These are phyloP conservation scores for Panicum miliaceum DNA, from an alignment of 176 grass and related monocot species.

Conservation along the genomic window DNA sequence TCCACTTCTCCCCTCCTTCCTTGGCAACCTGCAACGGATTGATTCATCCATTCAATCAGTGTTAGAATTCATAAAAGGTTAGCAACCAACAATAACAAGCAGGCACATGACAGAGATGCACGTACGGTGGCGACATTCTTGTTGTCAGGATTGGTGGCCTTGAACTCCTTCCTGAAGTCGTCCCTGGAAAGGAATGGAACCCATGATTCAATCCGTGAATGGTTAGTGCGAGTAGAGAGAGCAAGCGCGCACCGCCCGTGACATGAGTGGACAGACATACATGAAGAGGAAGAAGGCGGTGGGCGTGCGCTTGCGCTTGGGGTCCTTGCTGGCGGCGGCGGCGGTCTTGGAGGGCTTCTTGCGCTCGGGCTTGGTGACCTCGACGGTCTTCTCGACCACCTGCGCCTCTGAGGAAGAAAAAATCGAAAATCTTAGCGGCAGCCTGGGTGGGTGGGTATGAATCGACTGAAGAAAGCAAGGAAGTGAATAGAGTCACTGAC, in stretches of 20 bases:
- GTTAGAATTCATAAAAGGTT: background rate
- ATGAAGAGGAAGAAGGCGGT: slow-evolving; percentile 95
- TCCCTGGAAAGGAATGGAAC: slow-evolving; percentile 44
- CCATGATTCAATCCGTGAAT: too few relatives aligned
- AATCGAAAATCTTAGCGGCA: background rate
- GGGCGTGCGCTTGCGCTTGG: slow-evolving; percentile 66
- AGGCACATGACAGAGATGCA: background rate
- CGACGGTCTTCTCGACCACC: slow-evolving; percentile 76
- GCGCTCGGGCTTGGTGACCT: slow-evolving; percentile 51
- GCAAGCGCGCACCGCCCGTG: background rate
- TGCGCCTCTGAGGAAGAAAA: slow-evolving; percentile 52
- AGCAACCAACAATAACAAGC: background rate
- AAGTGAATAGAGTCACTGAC: background rate
- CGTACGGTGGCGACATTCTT: slow-evolving; percentile 58
- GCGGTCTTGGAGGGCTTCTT: slow-evolving; percentile 41
- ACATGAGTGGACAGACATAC: slow-evolving; percentile 8
- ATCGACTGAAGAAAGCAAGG: background rate
- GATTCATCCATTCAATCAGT: background rate
- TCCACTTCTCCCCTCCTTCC: slow-evolving; percentile 89
- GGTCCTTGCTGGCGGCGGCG: background rate
- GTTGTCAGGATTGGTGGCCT: slow-evolving; percentile 67
- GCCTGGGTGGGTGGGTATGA: too few relatives aligned
- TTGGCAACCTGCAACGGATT: slow-evolving; percentile 54
- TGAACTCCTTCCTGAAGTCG: slow-evolving; percentile 84
- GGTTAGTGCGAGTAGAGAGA: too few relatives aligned